Evolutionary conservation across 2,329 filamentous ascomycete genomes (phyloP).

Genomic region (Penicillium occitanis): DNA sequence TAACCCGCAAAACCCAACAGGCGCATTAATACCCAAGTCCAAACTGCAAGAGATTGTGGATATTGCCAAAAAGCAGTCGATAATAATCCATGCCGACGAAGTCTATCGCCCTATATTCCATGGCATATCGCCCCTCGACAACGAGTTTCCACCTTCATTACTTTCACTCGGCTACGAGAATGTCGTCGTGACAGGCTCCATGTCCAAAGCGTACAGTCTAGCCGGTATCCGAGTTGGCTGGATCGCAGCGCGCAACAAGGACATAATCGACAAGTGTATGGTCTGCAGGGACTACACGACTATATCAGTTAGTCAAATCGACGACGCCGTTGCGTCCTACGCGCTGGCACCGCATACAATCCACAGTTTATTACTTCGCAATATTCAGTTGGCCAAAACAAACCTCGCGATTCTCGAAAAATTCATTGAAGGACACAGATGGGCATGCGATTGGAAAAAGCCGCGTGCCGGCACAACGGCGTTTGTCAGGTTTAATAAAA

Average conservation of each 20-base stretch:
- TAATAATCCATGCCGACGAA: constrained; percentile 73
- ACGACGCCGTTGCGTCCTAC: constrained; percentile 74
- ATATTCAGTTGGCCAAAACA: constrained; percentile 64
- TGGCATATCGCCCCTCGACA: constrained; percentile 55
- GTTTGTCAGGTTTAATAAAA: constrained; percentile 67
- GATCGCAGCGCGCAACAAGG: constrained; percentile 66
- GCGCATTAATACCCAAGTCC: constrained; percentile 63
- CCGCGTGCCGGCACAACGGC: constrained; percentile 78
- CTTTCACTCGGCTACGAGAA: constrained; percentile 71
- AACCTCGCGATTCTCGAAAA: constrained; percentile 67
- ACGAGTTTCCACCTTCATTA: constrained; percentile 64
- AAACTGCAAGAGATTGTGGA: constrained; percentile 62
- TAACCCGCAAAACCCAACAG: constrained; percentile 82
- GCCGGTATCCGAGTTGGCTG: constrained; percentile 82
- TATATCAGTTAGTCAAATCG: constrained; percentile 79
- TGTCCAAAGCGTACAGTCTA: constrained; percentile 82
- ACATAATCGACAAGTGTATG: constrained; percentile 64
- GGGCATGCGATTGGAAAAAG: constrained; percentile 67
- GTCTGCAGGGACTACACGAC: constrained; percentile 76
- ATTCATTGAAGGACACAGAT: constrained; percentile 65
- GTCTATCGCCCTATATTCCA: constrained; percentile 85
- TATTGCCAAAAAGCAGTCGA: constrained; percentile 61
- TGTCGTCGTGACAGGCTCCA: constrained; percentile 71
- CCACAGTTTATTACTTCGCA: constrained; percentile 61
- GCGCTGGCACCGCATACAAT: constrained; percentile 67